phyloP scores from a whole-genome alignment of 2,329 filamentous ascomycete species.

The Thyridium curvatum region DNA sequence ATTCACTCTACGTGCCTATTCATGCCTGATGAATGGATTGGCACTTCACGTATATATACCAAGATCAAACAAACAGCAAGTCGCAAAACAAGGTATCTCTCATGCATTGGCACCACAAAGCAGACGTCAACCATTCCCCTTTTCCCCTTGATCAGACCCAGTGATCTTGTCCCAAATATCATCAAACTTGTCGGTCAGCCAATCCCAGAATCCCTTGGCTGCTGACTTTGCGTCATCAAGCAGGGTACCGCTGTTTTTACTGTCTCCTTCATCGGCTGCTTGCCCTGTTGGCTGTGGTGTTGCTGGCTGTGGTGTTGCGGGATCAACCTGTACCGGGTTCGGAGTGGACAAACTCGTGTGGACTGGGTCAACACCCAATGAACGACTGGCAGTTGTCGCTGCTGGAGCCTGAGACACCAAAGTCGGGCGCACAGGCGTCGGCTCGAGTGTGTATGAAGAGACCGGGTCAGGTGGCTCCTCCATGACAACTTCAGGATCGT shows the following conservation, averaged over 20 bases:
- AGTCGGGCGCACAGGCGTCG: too few species aligned
- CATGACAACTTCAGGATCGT: conserved; percentile 42
- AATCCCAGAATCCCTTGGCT: conserved; percentile 39
- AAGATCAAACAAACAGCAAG: too few species aligned
- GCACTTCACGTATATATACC: too few species aligned
- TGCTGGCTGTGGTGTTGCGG: conserved; percentile 13
- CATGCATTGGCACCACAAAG: neutral
- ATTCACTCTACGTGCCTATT: too few species aligned
- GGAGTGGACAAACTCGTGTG: neutral
- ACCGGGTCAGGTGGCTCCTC: conserved; percentile 50
- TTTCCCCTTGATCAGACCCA: conserved; percentile 5
- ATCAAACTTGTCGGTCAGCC: conserved; percentile 41
- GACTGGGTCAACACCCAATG: neutral
- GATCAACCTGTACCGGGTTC: conserved; percentile 15
- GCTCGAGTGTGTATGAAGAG: conserved; percentile 14
- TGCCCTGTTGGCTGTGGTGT: conserved; percentile 10
- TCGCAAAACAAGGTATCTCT: neutral
- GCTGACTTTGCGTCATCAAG: conserved; percentile 19
- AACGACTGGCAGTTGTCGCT: conserved; percentile 1
- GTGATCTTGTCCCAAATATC: conserved; percentile 39
- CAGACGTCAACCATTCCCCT: too few species aligned
- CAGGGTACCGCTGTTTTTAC: conserved; percentile 11
- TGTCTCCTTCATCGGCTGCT: conserved; percentile 9
- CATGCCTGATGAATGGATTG: too few species aligned
- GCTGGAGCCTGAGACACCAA: too few species aligned